Base-by-base conservation (phyloP, 2,329 filamentous ascomycete species). In the Cephalotrichum gorgonifer region DNA sequence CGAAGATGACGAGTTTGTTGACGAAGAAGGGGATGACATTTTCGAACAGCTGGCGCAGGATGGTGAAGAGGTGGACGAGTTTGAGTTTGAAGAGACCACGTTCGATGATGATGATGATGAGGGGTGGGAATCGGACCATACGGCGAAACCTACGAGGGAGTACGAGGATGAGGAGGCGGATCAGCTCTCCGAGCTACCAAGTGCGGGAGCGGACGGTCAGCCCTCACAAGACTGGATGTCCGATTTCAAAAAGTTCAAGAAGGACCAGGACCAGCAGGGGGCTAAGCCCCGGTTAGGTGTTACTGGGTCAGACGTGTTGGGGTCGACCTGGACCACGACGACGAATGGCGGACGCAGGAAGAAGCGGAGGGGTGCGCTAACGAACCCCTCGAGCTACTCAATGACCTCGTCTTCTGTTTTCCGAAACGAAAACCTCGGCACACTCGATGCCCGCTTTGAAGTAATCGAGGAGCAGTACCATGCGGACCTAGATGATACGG, bases 81-180 rank as follows among this genome's bases (percentile, higher is more conserved):
- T 82, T 43, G 88, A 94, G 53, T 97, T 91, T 63, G 85, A 93
- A 39, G 79, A 79, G 50, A 70, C 72, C 2, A 73, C 74, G 11
- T 72, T 73, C 49, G 76, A 78, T 5, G 74, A 77, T 14, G 74
- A 74, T 7, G 81, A 85, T 5, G 88, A 91, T 47, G 85, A 86
- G 2, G 93, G 91, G 6, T 98, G 90, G 90, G 90, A 96, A 66
- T 94, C 89, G 7, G 93, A 98, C 64, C 84, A 82, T 57, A 98
- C 93, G 1, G 88, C 84, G 62, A 95, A 85, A 71, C 83, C 85
- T n/a, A 67, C 59, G 23, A 75, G 74, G 56, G 76, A 81, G 59
- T 79, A 76, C 64, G 70, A 71, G 48, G 67, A 68, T 14, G 33
- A 31, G 20, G 39, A 43, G 25, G 43, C 27, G 14, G 67, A 72